Conservation (phyloP, 2,329 filamentous ascomycete genomes). For the Pseudogymnoascus sp. region DNA sequence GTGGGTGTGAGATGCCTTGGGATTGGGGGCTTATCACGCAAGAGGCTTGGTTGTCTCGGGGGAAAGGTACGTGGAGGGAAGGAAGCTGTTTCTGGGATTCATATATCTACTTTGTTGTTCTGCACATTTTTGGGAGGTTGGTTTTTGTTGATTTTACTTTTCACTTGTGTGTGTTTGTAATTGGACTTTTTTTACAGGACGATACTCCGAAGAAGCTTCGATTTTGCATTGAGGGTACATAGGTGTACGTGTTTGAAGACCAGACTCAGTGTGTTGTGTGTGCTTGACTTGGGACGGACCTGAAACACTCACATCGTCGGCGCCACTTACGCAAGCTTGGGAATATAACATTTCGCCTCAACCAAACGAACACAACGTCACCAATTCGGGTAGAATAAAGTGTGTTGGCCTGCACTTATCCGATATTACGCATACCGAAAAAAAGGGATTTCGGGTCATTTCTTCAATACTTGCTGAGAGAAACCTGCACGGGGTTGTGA, state of each 20-base stretch:
- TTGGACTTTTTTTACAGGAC: not conserved
- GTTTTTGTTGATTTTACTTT: not conserved
- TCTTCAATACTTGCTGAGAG: not conserved
- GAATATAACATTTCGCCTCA: not conserved
- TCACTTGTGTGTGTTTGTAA: too few relatives aligned
- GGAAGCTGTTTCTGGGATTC: too few relatives aligned
- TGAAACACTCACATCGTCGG: not conserved
- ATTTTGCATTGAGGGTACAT: not conserved
- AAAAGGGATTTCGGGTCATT: not conserved
- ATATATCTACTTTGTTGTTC: not conserved
- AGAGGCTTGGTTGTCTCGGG: not conserved
- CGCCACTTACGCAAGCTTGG: not conserved
- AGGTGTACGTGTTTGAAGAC: not conserved
- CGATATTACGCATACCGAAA: not conserved
- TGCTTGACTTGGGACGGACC: not conserved
- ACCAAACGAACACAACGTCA: not conserved
- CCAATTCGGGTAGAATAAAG: not conserved
- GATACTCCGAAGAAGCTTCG: not conserved
- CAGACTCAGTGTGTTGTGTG: not conserved
- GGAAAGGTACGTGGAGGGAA: not conserved
- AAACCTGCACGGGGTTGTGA: not conserved
- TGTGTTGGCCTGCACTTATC: not conserved
- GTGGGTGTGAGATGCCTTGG: not conserved
- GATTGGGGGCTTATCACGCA: not conserved
- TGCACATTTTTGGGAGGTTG: not conserved